A percentile compares a stretch with the other conserved stretches of the same genome.
Evolutionary conservation across 2,329 filamentous ascomycete genomes (phyloP).

Genomic region (Colletotrichum lindemuthianum): DNA sequence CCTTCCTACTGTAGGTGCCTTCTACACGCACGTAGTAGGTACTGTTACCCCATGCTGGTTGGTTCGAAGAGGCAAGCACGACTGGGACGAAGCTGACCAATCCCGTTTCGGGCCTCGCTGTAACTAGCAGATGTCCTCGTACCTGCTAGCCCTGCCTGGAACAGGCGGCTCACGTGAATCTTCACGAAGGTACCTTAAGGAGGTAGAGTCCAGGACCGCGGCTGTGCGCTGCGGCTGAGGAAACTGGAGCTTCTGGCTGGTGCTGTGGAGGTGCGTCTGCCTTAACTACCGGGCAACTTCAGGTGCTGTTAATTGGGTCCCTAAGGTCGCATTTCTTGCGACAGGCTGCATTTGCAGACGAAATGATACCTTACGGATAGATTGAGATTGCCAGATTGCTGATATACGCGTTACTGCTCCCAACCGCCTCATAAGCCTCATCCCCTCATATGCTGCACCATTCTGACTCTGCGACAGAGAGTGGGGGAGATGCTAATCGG

Average conservation of each 20-base stretch:
- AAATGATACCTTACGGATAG: no score
- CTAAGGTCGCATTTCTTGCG: no score
- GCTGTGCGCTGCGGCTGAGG: constrained; percentile 30
- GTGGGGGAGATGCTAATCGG: constrained; percentile 7
- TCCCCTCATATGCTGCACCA: not conserved
- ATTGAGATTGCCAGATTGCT: no score
- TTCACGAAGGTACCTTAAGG: no score
- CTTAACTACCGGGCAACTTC: no score
- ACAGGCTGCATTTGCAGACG: no score
- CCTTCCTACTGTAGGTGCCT: not conserved
- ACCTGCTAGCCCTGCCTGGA: constrained; percentile 31
- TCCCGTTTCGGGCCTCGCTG: constrained; percentile 31
- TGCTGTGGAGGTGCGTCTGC: not conserved
- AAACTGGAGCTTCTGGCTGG: not conserved
- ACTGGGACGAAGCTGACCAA: constrained; percentile 26
- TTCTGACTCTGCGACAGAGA: constrained; percentile 23
- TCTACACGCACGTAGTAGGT: no score
- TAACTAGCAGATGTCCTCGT: constrained; percentile 30
- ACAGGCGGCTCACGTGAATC: constrained; percentile 34
- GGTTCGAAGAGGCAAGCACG: constrained; percentile 24
- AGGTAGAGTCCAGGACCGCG: constrained; percentile 15
- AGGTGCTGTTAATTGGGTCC: no score
- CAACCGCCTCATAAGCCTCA: not conserved
- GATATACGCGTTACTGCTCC: not conserved
- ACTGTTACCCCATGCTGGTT: constrained; percentile 14